Base-by-base conservation (phyloP, 495 filamentous ascomycete genomes). In the Saxophila tyrrhenica region DNA sequence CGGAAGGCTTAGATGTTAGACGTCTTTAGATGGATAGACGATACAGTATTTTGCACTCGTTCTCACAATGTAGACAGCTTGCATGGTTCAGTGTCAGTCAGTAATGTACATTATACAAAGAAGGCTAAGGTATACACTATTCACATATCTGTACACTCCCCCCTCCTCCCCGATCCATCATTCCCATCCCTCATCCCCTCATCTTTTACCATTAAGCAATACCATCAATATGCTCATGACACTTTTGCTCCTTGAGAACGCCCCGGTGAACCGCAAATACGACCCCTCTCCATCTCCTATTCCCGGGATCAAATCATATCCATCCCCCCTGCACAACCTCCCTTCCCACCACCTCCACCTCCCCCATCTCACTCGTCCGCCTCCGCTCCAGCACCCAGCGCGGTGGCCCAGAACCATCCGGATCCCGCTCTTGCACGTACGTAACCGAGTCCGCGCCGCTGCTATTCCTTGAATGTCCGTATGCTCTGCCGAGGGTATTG, bases 321-420 rank as follows among this genome's bases (percentile, higher is more conserved):
- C 69, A 57, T 5, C 69, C 70, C 9, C 69, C 69, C 57, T 66
- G 60, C 20, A 73, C 67, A 48, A 72, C 55, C 54, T 67, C 65
- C 52, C 69, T 54, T 22, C 62, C 68, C 0, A 72, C 53, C 25
- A 73, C 29, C 59, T 70, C 66, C 61, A 69, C 23, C 65, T 67
- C 55, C 13, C 70, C 70, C 45, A 53, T 59, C 60, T 70, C 67
- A 10, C 61, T 66, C 38, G 70, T 72, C 55, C 69, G 32, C 50
- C 70, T 55, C 45, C 69, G 32, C 57, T 73, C 70, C 49, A 73
- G 44, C 46, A 72, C 68, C 70, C 70, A 72, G 39, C 67, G 25
- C 39, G 65, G 65, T 23, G 41, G 53, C 1, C 61, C 66, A 22
- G 24, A 25, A 17, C 64, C 66, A 20, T 35, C 54, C 22, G 60